Percentiles rank a stretch among this genome's conserved stretches.
phyloP scores from a whole-genome alignment of 768 basidiomycete genomes.

The Tricholoma bakamatsutake region DNA sequence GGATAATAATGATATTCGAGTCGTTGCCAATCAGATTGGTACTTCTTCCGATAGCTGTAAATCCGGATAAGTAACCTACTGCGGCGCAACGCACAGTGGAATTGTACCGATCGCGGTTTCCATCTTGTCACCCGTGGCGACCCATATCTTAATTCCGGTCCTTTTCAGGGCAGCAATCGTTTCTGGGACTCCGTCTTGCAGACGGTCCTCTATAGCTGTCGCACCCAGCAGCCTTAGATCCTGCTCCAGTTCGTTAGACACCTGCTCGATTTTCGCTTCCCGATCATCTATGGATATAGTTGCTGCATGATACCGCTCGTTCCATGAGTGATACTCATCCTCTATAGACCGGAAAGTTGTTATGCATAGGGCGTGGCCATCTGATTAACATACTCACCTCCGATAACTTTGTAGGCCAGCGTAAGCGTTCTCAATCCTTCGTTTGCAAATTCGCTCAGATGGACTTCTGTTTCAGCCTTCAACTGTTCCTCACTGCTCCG shows the following conservation, averaged over 20 bases:
- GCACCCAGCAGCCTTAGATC: slow-evolving; percentile 83
- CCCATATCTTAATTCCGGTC: slow-evolving; percentile 98
- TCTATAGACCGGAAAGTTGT: slow-evolving; percentile 33
- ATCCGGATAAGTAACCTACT: not conserved
- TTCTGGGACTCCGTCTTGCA: slow-evolving; percentile 98
- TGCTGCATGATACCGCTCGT: slow-evolving; percentile 73
- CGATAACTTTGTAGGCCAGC: slow-evolving; percentile 79
- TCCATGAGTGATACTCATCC: slow-evolving; percentile 78
- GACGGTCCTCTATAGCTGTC: slow-evolving; percentile 94
- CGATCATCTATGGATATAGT: slow-evolving; percentile 72
- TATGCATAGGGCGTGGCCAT: not conserved
- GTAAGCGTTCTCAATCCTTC: slow-evolving; percentile 87
- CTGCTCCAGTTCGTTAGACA: slow-evolving; percentile 77
- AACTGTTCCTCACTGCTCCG: slow-evolving; percentile 57
- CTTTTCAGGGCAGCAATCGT: slow-evolving; percentile 92
- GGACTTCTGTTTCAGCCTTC: slow-evolving; percentile 69
- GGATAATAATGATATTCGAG: slow-evolving; percentile 91
- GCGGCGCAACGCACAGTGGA: not conserved
- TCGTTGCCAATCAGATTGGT: slow-evolving; percentile 88
- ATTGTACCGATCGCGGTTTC: slow-evolving; percentile 87
- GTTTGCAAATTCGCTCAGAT: slow-evolving; percentile 82
- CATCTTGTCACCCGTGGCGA: slow-evolving; percentile 98
- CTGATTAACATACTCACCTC: slow-evolving; percentile 36
- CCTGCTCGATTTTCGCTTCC: slow-evolving; percentile 70
- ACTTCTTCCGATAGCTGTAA: slow-evolving; percentile 90